Conservation (phyloP, 2,329 filamentous ascomycete species). For the Penicillium olsonii region DNA sequence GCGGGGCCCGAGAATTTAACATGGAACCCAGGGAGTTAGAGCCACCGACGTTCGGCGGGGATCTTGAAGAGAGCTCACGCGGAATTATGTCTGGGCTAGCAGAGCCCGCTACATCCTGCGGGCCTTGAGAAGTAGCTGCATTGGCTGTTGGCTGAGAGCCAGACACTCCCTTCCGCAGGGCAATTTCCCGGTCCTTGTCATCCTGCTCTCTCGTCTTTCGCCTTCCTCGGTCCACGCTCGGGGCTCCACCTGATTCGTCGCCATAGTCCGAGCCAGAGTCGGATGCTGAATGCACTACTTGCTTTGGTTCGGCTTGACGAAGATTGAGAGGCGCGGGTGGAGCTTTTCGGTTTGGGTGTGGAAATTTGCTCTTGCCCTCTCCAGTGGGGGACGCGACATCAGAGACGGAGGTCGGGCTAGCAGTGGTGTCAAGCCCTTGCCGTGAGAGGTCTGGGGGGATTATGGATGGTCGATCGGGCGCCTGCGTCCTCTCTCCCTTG, state of each 20-base stretch:
- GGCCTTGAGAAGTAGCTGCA: slow-evolving; percentile 7
- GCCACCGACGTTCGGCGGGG: slow-evolving; percentile 25
- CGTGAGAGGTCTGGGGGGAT: slow-evolving; percentile 7
- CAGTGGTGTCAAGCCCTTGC: slow-evolving; percentile 15
- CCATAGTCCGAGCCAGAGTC: slow-evolving; percentile 83
- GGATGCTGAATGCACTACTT: slow-evolving; percentile 47
- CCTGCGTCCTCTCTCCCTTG: not conserved
- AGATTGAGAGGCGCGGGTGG: slow-evolving; percentile 84
- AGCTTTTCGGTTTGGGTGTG: slow-evolving; percentile 71
- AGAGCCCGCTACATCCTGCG: slow-evolving; percentile 12
- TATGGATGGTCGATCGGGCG: slow-evolving; percentile 4
- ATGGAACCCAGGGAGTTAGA: slow-evolving; percentile 34
- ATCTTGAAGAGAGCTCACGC: slow-evolving; percentile 51
- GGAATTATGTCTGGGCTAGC: slow-evolving; percentile 47
- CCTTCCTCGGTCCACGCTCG: slow-evolving; percentile 65
- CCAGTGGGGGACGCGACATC: slow-evolving; percentile 17
- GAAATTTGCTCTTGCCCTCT: slow-evolving; percentile 34
- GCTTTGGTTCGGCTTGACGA: slow-evolving; percentile 46
- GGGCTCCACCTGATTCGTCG: slow-evolving; percentile 68
- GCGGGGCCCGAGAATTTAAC: slow-evolving; percentile 29
- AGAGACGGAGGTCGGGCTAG: slow-evolving; percentile 22
- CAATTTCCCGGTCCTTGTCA: slow-evolving; percentile 74
- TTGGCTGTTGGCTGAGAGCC: slow-evolving; percentile 3
- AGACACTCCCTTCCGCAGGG: slow-evolving; percentile 65
- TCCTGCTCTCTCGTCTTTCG: slow-evolving; percentile 86